Base-by-base conservation (phyloP, 805 yeast species). In the Wickerhamomyces ciferrii region DNA sequence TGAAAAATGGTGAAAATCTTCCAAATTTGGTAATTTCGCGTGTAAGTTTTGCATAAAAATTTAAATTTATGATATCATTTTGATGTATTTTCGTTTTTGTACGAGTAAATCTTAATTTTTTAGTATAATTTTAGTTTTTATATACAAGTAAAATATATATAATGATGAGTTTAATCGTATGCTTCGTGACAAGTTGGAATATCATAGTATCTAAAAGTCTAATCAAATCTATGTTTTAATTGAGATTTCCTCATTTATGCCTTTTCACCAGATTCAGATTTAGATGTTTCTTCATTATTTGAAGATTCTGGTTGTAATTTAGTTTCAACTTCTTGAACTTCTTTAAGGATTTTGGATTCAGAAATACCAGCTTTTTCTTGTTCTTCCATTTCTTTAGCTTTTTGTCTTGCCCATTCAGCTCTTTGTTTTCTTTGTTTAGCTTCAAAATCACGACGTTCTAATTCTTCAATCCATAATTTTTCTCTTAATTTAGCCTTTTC, bases 401-500 rank as follows among this genome's bases (percentile, higher is more conserved):
- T 69, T 50, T 53, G 53, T 61, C 78, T 75, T 2, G 84, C 83
- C 43, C 73, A 55, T 47, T 83, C 87, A 5, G 91, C 87, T 57
- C 90, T 75, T 53, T 72, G 65, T 64, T 78, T 81, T 57, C 96
- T 74, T 49, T 74, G 79, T 61, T 84, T 81, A 47, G 83, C 79
- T 47, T 81, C 85, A 14, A 66, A 75, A 62, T 90, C 97, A 64
- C 96, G 78, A 69, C 96, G 78, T 62, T 90, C 97, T 58, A 90
- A 74, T 59, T 86, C 95, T 60, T 86, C 88, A 50, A 90, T 84
- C 97, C 97, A 91, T 53, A 91, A 62, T 57, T 70, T 72, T 62
- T 91, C 96, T 71, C 97, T 83, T 61, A 79, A 68, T 64, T 84
- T 84, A 38, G 97, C 96, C 77, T 87, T 86, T 56, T 83, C 86